phyloP scores from a whole-genome alignment of 768 basidiomycete species.

The Lentinula detonsa region DNA sequence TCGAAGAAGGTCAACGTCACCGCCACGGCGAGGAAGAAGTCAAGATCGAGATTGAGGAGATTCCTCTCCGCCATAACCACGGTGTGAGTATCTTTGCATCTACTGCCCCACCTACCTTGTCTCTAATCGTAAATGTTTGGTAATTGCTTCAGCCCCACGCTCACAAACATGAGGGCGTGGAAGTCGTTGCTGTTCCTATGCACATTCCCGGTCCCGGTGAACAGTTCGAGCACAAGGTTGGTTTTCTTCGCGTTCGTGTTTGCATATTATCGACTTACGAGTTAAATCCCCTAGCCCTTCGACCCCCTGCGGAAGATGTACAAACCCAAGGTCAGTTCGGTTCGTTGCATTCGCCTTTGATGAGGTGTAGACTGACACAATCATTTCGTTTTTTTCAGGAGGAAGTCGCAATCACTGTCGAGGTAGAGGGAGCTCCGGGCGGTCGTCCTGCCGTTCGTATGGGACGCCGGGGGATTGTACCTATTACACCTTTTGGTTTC shows the following conservation, averaged over 20 bases:
- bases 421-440: not conserved
- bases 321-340: not conserved
- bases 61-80: not conserved
- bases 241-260: not conserved
- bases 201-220: not conserved
- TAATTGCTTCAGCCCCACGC: not conserved
- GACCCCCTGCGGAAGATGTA: not conserved
- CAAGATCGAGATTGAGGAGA: not conserved
- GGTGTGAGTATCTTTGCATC: not conserved
- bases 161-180: not conserved
- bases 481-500: too few species aligned
- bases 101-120: not conserved
- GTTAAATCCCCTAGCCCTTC: not conserved
- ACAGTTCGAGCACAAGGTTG: not conserved
- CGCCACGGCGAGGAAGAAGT: not conserved
- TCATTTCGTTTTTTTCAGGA: not conserved
- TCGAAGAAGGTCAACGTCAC: too few species aligned
- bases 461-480: too few species aligned
- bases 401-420: not conserved
- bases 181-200: not conserved
- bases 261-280: not conserved
- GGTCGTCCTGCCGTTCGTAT: not conserved
- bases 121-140: not conserved
- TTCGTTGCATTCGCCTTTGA: too few species aligned
- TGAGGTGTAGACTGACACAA: not conserved